These are phyloP conservation scores for Cercophora samala DNA, from an alignment of 495 filamentous ascomycete species.

Conservation along the genomic window DNA sequence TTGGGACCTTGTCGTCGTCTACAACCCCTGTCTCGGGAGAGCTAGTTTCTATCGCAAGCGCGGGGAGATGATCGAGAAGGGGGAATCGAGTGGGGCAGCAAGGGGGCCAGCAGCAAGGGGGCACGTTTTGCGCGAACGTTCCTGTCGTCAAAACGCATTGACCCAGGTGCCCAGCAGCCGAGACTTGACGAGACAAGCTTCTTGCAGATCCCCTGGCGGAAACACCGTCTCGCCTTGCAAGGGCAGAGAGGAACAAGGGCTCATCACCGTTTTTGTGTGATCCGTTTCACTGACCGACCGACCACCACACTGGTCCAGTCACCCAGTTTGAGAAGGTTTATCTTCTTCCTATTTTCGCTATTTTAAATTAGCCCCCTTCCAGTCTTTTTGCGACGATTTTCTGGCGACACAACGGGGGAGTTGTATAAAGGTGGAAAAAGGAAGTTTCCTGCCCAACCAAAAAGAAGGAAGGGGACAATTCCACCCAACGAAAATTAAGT, in stretches of 20 bases:
- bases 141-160: slow-evolving; percentile 7
- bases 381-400: no score
- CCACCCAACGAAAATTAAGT: background rate
- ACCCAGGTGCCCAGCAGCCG: background rate
- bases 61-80: background rate
- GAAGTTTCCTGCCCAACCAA: background rate
- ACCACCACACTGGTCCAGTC: no score
- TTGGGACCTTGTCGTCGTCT: slow-evolving; percentile 1
- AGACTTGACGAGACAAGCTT: slow-evolving; percentile 22
- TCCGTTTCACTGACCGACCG: background rate
- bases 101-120: background rate
- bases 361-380: background rate
- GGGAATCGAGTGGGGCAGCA: background rate
- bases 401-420: no score
- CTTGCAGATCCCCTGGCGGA: slow-evolving; percentile 11
- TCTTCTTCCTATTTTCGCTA: background rate
- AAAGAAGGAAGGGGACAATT: background rate
- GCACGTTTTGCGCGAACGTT: background rate
- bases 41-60: background rate
- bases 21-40: background rate
- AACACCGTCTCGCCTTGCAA: slow-evolving; percentile 2
- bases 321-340: background rate
- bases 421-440: no score
- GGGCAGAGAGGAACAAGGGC: background rate
- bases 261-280: background rate